A percentile compares a stretch with the other conserved stretches of the same genome.
Evolutionary conservation across 768 basidiomycete genomes (phyloP).

Genomic region (Candolleomyces eurysporus): DNA sequence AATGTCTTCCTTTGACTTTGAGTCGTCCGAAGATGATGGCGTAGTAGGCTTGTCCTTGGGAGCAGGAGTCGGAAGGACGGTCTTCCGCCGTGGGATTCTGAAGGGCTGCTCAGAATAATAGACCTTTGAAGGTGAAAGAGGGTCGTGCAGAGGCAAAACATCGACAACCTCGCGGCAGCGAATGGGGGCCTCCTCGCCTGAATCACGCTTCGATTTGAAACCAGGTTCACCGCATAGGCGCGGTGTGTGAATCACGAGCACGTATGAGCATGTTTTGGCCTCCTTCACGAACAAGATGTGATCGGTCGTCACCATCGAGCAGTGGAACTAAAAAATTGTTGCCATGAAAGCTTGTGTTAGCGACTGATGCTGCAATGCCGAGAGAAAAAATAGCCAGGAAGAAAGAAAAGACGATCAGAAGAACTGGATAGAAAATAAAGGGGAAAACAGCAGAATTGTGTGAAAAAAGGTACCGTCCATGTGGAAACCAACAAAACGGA

Average conservation of each 20-base stretch:
- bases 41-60: conserved; percentile 3
- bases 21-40: not conserved
- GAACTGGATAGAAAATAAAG: conserved; percentile 9
- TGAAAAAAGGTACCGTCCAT: conserved; percentile 4
- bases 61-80: conserved; percentile 42
- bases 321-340: conserved; percentile 73
- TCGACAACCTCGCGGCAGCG: conserved; percentile 78
- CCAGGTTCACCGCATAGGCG: conserved; percentile 91
- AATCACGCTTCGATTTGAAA: conserved; percentile 75
- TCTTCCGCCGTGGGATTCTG: conserved; percentile 49
- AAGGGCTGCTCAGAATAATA: conserved; percentile 55
- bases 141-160: conserved; percentile 18
- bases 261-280: conserved; percentile 90
- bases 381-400: conserved; percentile 6
- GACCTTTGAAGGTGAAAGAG: conserved; percentile 27
- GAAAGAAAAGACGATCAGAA: conserved; percentile 16
- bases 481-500: not conserved
- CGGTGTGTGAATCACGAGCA: conserved; percentile 92
- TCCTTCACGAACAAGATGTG: conserved; percentile 90
- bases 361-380: conserved; percentile 13
- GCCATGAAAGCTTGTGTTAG: conserved; percentile 14
- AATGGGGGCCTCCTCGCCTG: conserved; percentile 64
- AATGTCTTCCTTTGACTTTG: conserved; percentile 25
- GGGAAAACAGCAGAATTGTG: conserved; percentile 2
- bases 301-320: conserved; percentile 92